phyloP scores from a whole-genome alignment of 306 rosid genomes.

The Gleditsia sinensis region DNA sequence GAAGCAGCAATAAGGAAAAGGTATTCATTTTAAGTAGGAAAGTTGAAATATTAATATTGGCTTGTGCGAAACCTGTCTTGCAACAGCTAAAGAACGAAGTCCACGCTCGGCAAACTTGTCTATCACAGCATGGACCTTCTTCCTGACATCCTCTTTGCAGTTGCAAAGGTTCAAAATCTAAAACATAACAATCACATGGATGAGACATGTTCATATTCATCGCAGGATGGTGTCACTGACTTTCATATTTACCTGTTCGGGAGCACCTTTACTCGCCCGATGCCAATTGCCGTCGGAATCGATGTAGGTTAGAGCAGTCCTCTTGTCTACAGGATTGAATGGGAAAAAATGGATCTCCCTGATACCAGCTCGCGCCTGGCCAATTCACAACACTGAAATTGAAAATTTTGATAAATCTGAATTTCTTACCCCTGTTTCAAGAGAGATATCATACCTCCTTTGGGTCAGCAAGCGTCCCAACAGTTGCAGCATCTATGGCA shows the following conservation, averaged over 20 bases:
- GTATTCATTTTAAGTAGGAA: background rate
- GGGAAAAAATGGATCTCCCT: slow-evolving; percentile 94
- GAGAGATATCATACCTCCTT: slow-evolving; percentile 60
- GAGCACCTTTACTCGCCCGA: slow-evolving; percentile 96
- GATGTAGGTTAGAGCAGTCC: slow-evolving; percentile 94
- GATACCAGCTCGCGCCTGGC: slow-evolving; percentile 83
- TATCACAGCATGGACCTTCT: slow-evolving; percentile 65
- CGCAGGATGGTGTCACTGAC: slow-evolving; percentile 6
- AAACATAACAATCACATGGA: slow-evolving; percentile 14
- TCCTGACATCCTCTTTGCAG: slow-evolving; percentile 78
- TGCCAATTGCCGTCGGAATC: slow-evolving; percentile 87
- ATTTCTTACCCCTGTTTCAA: background rate
- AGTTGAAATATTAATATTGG: slow-evolving; percentile 8
- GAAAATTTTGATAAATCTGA: background rate
- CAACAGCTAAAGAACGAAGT: slow-evolving; percentile 86
- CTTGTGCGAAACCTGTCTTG: slow-evolving; percentile 76
- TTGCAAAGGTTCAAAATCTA: slow-evolving; percentile 83
- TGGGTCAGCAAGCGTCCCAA: slow-evolving; percentile 95
- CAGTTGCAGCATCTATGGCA: slow-evolving; percentile 96
- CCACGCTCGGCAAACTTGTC: slow-evolving; percentile 98
- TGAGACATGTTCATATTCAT: slow-evolving; percentile 14
- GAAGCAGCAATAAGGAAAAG: slow-evolving; percentile 28
- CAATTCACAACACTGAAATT: slow-evolving; percentile 31
- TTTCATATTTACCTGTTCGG: slow-evolving; percentile 79
- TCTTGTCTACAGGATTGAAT: slow-evolving; percentile 95